phyloP scores from a whole-genome alignment of 1,284 basidiomycete species.

The Hortiboletus rubellus region DNA sequence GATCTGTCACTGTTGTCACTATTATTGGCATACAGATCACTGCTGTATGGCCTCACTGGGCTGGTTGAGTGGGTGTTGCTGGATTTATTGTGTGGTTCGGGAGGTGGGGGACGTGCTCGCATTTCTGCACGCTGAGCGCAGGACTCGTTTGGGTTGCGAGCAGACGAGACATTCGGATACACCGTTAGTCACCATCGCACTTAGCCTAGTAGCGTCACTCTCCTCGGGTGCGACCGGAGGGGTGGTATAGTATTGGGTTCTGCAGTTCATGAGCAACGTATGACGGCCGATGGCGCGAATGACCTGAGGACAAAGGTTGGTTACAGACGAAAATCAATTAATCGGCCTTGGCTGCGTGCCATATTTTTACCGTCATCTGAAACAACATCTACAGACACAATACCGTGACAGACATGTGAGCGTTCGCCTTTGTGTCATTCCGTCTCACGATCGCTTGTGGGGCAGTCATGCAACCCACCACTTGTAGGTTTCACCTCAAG shows the following conservation, averaged over 20 bases:
- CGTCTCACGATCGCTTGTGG: not conserved
- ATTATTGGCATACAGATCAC: not conserved
- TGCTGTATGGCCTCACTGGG: not conserved
- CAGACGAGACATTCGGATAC: constrained; percentile 41
- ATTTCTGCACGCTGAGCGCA: constrained; percentile 63
- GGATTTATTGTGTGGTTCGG: not conserved
- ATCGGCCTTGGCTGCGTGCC: no score
- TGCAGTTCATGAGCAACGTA: no score
- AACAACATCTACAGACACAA: no score
- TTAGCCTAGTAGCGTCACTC: constrained; percentile 15
- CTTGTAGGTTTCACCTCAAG: constrained; percentile 28
- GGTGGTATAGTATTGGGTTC: no score
- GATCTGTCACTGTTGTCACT: not conserved
- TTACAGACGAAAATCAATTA: no score
- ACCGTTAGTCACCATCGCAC: constrained; percentile 28
- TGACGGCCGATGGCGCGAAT: no score
- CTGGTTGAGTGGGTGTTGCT: not conserved
- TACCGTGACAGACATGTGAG: no score
- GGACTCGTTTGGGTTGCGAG: constrained; percentile 44
- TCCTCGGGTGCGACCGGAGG: not conserved
- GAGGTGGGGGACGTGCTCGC: constrained; percentile 20
- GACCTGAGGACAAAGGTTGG: no score
- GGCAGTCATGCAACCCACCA: not conserved
- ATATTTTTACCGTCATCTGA: no score
- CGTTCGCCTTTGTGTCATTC: not conserved